Conservation (phyloP, 768 basidiomycete genomes). For the Auriscalpium orientale region DNA sequence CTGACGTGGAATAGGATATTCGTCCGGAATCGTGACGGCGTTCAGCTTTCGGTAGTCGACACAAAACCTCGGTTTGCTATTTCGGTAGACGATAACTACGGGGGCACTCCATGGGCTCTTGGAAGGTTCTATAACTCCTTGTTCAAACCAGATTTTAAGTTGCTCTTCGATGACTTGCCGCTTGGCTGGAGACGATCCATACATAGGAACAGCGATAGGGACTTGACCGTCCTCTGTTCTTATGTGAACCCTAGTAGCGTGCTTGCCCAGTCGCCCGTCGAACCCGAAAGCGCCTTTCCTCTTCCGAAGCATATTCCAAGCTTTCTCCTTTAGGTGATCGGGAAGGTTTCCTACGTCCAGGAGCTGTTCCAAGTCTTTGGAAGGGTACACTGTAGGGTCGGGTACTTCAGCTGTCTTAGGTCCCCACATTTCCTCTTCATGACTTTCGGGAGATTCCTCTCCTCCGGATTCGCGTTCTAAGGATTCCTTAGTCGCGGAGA, state of each 20-base stretch:
- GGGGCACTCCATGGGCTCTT: conserved; percentile 31
- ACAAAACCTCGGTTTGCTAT: conserved; percentile 29
- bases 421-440: conserved; percentile 20
- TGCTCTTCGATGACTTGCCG: conserved; percentile 2
- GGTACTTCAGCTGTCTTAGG: conserved; percentile 24
- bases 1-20: conserved; percentile 16
- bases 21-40: conserved; percentile 15
- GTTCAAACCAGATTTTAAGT: conserved; percentile 15
- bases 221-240: background rate
- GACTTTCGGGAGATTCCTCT: background rate
- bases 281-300: conserved; percentile 15
- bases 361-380: background rate
- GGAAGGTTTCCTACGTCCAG: background rate
- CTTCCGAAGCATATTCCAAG: background rate
- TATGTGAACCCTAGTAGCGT: conserved; percentile 1
- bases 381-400: conserved; percentile 8
- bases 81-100: conserved; percentile 28
- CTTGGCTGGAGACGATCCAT: conserved; percentile 3
- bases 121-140: conserved; percentile 34
- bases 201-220: conserved; percentile 5
- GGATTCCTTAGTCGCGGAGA: too few relatives aligned
- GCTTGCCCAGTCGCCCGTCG: conserved; percentile 17
- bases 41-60: conserved; percentile 28
- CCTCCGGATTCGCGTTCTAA: too few relatives aligned
- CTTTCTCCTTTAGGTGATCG: conserved; percentile 1